Conservation (phyloP, 1,284 basidiomycete genomes). For the Apiotrichum gracile region DNA sequence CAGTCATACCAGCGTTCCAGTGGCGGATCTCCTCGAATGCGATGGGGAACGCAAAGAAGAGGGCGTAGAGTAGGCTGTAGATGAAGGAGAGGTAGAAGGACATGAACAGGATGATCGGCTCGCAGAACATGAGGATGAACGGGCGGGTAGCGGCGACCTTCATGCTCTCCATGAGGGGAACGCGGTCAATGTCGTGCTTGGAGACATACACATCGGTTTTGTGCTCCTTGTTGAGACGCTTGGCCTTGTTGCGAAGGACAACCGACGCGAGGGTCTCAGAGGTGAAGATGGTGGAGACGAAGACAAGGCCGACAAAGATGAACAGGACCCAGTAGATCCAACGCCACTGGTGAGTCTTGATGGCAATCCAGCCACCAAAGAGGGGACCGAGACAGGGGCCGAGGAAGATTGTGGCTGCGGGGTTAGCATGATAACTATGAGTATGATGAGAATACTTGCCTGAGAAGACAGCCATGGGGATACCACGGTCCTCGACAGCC, state of each 20-base stretch:
- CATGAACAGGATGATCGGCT: conserved; percentile 49
- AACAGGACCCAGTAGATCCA: conserved; percentile 50
- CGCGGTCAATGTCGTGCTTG: conserved; percentile 31
- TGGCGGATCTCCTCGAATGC: conserved; percentile 44
- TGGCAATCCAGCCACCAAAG: conserved; percentile 44
- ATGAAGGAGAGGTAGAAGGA: conserved; percentile 50
- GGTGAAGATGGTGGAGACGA: conserved; percentile 33
- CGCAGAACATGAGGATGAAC: conserved; percentile 46
- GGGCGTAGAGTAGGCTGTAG: conserved; percentile 45
- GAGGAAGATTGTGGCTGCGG: conserved; percentile 34
- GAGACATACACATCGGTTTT: conserved; percentile 42
- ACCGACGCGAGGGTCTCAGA: conserved; percentile 47
- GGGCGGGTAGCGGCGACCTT: conserved; percentile 45
- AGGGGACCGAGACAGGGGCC: conserved; percentile 48
- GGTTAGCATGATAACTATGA: no score
- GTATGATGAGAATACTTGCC: no score
- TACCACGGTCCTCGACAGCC: conserved; percentile 45
- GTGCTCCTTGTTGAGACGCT: conserved; percentile 41
- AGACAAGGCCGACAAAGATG: conserved; percentile 40
- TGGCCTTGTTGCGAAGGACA: conserved; percentile 41
- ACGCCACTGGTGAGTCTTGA: conserved; percentile 40
- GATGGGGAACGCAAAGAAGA: conserved; percentile 45
- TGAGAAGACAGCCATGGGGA: conserved; percentile 49
- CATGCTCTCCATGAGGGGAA: conserved; percentile 34
- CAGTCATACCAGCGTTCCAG: conserved; percentile 41